A percentile compares a stretch with the other conserved stretches of the same genome.
These are phyloP conservation scores for Lipomyces oligophaga DNA, from an alignment of 805 yeast species.

Conservation along the genomic window DNA sequence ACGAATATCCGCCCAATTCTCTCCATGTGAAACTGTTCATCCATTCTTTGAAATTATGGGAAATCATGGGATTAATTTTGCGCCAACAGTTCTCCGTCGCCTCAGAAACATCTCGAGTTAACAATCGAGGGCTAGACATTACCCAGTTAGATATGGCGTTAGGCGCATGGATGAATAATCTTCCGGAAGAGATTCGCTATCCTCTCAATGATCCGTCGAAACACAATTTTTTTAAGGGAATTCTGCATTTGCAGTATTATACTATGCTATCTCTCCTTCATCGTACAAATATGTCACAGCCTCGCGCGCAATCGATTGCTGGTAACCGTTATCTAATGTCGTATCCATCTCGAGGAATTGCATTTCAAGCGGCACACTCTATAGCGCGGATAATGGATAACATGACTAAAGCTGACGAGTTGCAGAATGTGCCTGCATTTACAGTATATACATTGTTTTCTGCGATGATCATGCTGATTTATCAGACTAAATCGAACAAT, in stretches of 20 bases:
- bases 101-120: conserved; percentile 49
- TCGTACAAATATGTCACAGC: conserved; percentile 55
- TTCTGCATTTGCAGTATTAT: conserved; percentile 66
- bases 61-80: conserved; percentile 64
- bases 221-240: conserved; percentile 56
- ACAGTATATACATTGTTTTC: conserved; percentile 57
- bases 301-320: conserved; percentile 26
- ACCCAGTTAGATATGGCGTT: conserved; percentile 67
- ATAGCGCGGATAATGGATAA: conserved; percentile 61
- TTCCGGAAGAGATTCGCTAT: conserved; percentile 62
- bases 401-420: conserved; percentile 47
- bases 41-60: conserved; percentile 61
- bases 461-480: conserved; percentile 67
- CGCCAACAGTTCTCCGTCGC: conserved; percentile 68
- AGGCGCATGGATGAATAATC: conserved; percentile 69
- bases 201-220: conserved; percentile 52
- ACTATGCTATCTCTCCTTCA: conserved; percentile 68
- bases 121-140: conserved; percentile 48
- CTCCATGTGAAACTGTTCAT: conserved; percentile 57
- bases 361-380: conserved; percentile 77
- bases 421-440: conserved; percentile 55
- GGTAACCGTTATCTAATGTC: conserved; percentile 29
- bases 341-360: conserved; percentile 75
- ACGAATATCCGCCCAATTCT: conserved; percentile 47
- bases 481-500: conserved; percentile 51